A percentile compares a stretch with the other conserved stretches of the same genome.
Conservation (phyloP, 352 stramenopile genomes). For the Thraustotheca clavata region DNA sequence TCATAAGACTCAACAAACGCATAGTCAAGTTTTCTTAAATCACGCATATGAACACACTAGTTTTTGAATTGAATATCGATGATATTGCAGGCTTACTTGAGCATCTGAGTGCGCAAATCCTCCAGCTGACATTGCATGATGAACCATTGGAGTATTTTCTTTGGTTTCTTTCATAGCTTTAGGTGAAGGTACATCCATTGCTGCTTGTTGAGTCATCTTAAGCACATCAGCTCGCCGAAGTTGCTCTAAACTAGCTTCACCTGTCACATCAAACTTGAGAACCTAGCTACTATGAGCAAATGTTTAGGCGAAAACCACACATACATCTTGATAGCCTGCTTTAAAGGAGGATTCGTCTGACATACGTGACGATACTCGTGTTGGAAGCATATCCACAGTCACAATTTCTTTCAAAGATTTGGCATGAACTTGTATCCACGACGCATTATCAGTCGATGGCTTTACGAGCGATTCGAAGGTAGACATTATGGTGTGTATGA, state of each 20-base stretch:
- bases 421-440: slow-evolving; percentile 20
- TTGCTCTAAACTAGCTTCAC: slow-evolving; percentile 40
- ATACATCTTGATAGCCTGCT: slow-evolving; percentile 18
- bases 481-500: not conserved
- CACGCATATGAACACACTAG: slow-evolving; percentile 58
- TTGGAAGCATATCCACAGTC: slow-evolving; percentile 14
- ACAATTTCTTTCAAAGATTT: slow-evolving; percentile 11
- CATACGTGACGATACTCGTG: not conserved
- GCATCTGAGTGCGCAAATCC: slow-evolving; percentile 11
- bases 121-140: not conserved
- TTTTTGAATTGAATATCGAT: not conserved
- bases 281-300: slow-evolving; percentile 19
- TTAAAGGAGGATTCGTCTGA: slow-evolving; percentile 16
- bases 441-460: not conserved
- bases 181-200: slow-evolving; percentile 22
- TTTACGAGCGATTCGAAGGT: not conserved
- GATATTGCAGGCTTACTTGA: slow-evolving; percentile 5
- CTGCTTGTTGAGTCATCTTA: slow-evolving; percentile 44
- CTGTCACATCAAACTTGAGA: slow-evolving; percentile 43
- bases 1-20: slow-evolving; percentile 67
- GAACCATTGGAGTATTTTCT: not conserved
- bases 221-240: slow-evolving; percentile 52
- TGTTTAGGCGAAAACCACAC: not conserved
- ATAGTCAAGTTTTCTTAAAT: slow-evolving; percentile 67
- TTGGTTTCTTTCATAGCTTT: not conserved